Evolutionary conservation across 306 rosid species (phyloP).

Genomic region (Quillaja saponaria): DNA sequence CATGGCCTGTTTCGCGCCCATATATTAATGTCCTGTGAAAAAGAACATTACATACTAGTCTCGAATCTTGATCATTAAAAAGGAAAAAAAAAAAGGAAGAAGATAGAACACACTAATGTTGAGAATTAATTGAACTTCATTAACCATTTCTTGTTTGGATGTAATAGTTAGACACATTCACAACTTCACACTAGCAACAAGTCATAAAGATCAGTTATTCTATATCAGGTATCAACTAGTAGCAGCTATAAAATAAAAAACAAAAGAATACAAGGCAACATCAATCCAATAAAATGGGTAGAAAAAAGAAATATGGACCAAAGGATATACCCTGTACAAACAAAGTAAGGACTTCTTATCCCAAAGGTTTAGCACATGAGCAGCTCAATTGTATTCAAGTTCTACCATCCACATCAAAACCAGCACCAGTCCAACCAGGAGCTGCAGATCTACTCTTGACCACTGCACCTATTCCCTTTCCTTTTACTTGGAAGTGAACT

Average conservation of each 20-base stretch:
- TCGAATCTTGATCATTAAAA: no score
- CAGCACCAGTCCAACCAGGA: constrained; percentile 92
- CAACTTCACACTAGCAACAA: constrained; percentile 21
- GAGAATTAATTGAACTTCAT: neutral
- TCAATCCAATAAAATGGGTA: constrained; percentile 15
- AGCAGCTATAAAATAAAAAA: constrained; percentile 2
- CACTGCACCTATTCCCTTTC: constrained; percentile 83
- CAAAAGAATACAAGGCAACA: constrained; percentile 29
- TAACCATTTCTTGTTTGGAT: constrained; percentile 16
- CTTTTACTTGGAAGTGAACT: constrained; percentile 67
- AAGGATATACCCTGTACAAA: constrained; percentile 31
- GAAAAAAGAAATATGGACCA: constrained; percentile 7
- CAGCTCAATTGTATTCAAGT: constrained; percentile 29
- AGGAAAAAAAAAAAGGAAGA: neutral
- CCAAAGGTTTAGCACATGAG: constrained; percentile 23
- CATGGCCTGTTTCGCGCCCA: no score
- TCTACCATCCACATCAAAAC: constrained; percentile 84
- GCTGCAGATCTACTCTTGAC: constrained; percentile 69
- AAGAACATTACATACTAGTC: no score
- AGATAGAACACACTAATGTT: neutral
- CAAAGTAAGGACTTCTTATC: constrained; percentile 22
- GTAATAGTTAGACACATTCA: constrained; percentile 12
- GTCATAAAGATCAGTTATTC: constrained; percentile 28
- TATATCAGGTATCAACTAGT: constrained; percentile 10
- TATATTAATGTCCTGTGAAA: no score